These are phyloP conservation scores for Calocera cornea DNA, from an alignment of 768 basidiomycete genomes.

Conservation along the genomic window DNA sequence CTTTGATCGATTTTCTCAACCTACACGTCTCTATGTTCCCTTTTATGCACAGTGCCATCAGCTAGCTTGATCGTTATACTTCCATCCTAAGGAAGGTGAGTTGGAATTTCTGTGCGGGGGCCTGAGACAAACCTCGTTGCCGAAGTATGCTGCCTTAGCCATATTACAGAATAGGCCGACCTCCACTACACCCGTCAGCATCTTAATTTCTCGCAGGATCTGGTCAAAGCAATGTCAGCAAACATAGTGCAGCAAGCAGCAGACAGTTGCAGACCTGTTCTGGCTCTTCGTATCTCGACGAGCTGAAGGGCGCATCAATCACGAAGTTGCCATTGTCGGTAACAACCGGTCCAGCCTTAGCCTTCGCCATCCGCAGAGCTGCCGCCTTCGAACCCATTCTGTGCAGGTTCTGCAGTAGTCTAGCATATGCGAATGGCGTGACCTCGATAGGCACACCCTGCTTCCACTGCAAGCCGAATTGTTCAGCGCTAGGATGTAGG, in stretches of 20 bases:
- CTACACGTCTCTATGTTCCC: neutral
- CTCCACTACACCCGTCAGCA: slow-evolving; percentile 96
- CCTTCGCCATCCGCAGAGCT: slow-evolving; percentile 81
- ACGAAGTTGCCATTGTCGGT: slow-evolving; percentile 96
- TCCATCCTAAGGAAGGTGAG: neutral
- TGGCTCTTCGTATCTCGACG: slow-evolving; percentile 53
- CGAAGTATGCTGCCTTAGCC: slow-evolving; percentile 94
- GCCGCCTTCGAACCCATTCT: slow-evolving; percentile 45
- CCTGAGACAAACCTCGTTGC: slow-evolving; percentile 46
- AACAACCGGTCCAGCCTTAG: slow-evolving; percentile 84
- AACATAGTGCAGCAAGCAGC: too few species aligned
- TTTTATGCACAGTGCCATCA: neutral
- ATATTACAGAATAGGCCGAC: slow-evolving; percentile 93
- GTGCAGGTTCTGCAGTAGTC: slow-evolving; percentile 61
- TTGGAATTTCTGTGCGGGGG: neutral
- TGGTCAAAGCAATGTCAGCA: slow-evolving; percentile 25
- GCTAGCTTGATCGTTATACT: slow-evolving; percentile 5
- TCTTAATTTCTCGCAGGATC: slow-evolving; percentile 72
- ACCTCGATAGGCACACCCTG: slow-evolving; percentile 94
- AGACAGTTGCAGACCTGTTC: slow-evolving; percentile 31
- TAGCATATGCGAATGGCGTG: slow-evolving; percentile 88
- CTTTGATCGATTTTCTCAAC: too few species aligned
- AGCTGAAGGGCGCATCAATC: slow-evolving; percentile 86
- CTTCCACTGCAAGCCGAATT: slow-evolving; percentile 46
- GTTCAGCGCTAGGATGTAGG: slow-evolving; percentile 10